Conservation (phyloP, 2,329 filamentous ascomycete species). For the Seiridium unicorne region DNA sequence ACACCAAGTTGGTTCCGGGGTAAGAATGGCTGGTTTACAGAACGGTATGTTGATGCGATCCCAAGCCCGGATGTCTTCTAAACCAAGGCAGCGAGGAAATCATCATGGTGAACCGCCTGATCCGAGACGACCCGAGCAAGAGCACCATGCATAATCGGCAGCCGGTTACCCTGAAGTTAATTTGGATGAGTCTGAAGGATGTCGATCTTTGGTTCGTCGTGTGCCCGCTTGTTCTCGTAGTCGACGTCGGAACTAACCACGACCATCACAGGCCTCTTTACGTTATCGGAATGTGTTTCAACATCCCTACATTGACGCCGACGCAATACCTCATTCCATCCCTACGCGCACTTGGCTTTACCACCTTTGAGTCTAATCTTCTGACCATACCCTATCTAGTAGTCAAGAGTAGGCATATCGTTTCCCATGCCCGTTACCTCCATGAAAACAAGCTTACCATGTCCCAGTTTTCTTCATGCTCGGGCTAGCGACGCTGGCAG, state of each 20-base stretch:
- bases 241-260: background rate
- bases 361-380: conserved; percentile 3
- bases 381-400: conserved; percentile 5
- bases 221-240: background rate
- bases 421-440: no score
- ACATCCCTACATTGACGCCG: background rate
- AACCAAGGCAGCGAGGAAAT: conserved; percentile 37
- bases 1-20: conserved; percentile 47
- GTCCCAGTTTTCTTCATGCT: conserved; percentile 32
- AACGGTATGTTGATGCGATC: conserved; percentile 30
- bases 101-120: conserved; percentile 56
- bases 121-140: conserved; percentile 28
- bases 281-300: conserved; percentile 13
- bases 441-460: background rate
- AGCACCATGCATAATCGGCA: conserved; percentile 7
- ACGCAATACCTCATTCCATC: conserved; percentile 37
- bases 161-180: background rate
- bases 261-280: conserved; percentile 41
- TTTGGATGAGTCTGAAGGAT: conserved; percentile 8
- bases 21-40: conserved; percentile 53
- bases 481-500: conserved; percentile 32
- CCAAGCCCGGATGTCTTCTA: background rate
- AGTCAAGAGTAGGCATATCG: conserved; percentile 27
- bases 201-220: conserved; percentile 2
- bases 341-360: background rate